Conservation (phyloP, 2,329 filamentous ascomycete species). For the Coleophoma cylindrospora region DNA sequence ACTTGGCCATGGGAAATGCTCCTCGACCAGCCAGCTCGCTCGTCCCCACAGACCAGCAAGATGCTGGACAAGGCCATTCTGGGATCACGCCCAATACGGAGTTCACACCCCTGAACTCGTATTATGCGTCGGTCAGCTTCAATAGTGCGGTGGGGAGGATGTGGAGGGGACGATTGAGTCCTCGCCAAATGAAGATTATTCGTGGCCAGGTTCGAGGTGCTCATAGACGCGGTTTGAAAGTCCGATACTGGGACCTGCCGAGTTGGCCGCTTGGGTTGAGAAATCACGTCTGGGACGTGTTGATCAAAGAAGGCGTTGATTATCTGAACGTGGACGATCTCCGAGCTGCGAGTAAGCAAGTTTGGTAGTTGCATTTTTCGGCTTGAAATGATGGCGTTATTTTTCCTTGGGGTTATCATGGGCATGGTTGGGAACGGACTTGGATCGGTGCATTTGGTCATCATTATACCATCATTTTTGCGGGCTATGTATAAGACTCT, state of each 20-base stretch:
- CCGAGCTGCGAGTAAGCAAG: slow-evolving; percentile 26
- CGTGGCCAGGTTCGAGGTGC: slow-evolving; percentile 39
- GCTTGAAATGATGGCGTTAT: too few species aligned
- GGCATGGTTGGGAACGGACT: too few species aligned
- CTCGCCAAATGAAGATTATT: slow-evolving; percentile 36
- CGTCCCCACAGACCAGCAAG: slow-evolving; percentile 2
- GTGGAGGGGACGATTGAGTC: slow-evolving; percentile 40
- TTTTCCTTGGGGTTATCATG: too few species aligned
- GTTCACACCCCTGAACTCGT: slow-evolving; percentile 53
- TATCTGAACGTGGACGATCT: slow-evolving; percentile 59
- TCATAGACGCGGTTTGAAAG: slow-evolving; percentile 47
- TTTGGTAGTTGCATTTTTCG: slow-evolving; percentile 12
- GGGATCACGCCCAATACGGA: slow-evolving; percentile 28
- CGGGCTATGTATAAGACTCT: too few species aligned
- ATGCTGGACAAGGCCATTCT: slow-evolving; percentile 36
- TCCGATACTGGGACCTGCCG: slow-evolving; percentile 57
- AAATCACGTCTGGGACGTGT: slow-evolving; percentile 50
- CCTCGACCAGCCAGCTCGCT: background rate
- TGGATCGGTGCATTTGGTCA: too few species aligned
- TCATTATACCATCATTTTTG: too few species aligned
- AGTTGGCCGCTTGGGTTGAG: slow-evolving; percentile 48
- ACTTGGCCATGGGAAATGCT: background rate
- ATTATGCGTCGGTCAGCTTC: slow-evolving; percentile 61
- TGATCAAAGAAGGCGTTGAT: slow-evolving; percentile 53
- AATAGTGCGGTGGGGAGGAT: slow-evolving; percentile 43